Evolutionary conservation across 2,329 filamentous ascomycete genomes (phyloP), one percentile per base, ranked within the genome.

Genomic region (Pseudogymnoascus sp.): DNA sequence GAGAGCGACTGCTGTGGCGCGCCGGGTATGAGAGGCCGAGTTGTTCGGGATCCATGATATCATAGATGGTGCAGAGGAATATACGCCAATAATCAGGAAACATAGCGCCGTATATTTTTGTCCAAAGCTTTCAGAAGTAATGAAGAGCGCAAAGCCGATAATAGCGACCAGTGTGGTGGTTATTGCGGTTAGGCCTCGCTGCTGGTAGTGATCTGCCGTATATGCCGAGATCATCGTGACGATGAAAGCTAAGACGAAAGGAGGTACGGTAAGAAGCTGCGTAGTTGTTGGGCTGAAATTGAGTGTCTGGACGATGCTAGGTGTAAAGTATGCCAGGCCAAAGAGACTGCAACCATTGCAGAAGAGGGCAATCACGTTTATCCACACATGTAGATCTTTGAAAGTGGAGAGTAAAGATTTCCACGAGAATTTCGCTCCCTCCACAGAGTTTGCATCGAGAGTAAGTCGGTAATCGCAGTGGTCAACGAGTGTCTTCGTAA

Each of bases 21-120:
- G 59, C 21, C 59, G 59, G 7, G 59, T 60, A 31, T 60, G 59
- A 9, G 59, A 37, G 33, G 59, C 31, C 21, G 59, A 38, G 59
- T 60, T 60, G n/a, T 60, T 60, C 6, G 59, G 59, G 15, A 60
- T 21, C 59, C 59, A 60, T 7, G 59, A 60, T 37, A 60, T 60
- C 33, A 60, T n/a, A 9, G 35, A 38, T 42, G 59, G 59, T 23
- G 59, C 59, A 26, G 33, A 19, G 17, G 59, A 19, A 42, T 60
- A 60, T 37, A 60, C 38, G 33, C 59, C 59, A 23, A 29, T 23
- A 60, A 60, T 60, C 21, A 60, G 7, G 59, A 78, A 69, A 69
- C 77, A 77, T 21, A 78, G 73, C 7, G 75, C 76, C 62, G 72
- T 72, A 61, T 78, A 77, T 62, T 74, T 72, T 37, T 74, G 68